Evolutionary conservation across 371 early-diverging fungal genomes (phyloP).

Genomic region (Circinella umbellata): DNA sequence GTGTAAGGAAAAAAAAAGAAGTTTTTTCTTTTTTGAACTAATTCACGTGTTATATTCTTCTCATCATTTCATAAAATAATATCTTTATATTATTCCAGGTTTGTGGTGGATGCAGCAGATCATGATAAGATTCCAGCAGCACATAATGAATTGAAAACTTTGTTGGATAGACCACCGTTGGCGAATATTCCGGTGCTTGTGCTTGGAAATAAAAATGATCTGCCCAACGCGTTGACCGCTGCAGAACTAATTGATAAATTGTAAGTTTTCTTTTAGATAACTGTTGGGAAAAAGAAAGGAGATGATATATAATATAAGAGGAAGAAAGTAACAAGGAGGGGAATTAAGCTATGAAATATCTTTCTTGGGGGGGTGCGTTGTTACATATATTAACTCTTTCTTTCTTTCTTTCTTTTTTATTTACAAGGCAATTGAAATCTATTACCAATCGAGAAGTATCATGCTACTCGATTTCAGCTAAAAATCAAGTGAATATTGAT

Average conservation of each 20-base stretch:
- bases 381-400: no score
- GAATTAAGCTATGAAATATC: no score
- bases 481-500: slow-evolving; percentile 97
- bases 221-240: slow-evolving; percentile 87
- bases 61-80: slow-evolving; percentile 4
- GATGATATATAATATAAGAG: neutral
- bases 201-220: slow-evolving; percentile 99
- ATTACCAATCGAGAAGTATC: slow-evolving; percentile 96
- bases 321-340: neutral
- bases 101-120: slow-evolving; percentile 97
- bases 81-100: slow-evolving; percentile 47
- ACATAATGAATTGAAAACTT: slow-evolving; percentile 85
- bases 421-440: slow-evolving; percentile 77
- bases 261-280: slow-evolving; percentile 47
- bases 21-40: neutral
- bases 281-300: neutral
- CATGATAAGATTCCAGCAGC: slow-evolving; percentile 91
- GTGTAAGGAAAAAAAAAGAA: slow-evolving; percentile 67
- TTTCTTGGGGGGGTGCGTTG: neutral
- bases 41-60: slow-evolving; percentile 10
- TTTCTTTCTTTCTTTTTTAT: neutral
- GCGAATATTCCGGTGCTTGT: slow-evolving; percentile 95
- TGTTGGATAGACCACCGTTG: slow-evolving; percentile 92
- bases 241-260: slow-evolving; percentile 92
- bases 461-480: slow-evolving; percentile 99